Conservation (phyloP, 2,329 filamentous ascomycete species). For the Colletotrichum orchidophilum region DNA sequence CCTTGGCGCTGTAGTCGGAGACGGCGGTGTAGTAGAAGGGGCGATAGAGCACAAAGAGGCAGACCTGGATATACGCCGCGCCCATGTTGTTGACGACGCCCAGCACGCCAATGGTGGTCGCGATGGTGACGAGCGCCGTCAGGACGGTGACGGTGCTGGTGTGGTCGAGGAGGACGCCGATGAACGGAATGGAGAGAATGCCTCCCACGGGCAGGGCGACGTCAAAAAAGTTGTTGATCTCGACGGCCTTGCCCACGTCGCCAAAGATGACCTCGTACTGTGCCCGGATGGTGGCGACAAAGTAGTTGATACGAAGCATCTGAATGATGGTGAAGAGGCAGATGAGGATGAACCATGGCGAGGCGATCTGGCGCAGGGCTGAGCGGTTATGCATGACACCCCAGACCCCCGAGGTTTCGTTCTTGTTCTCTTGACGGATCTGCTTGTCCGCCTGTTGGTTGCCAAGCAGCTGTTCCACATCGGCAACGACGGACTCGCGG, state of each 20-base stretch:
- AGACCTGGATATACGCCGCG: constrained; percentile 80
- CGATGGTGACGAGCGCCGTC: constrained; percentile 72
- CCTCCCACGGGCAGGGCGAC: constrained; percentile 81
- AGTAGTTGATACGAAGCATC: constrained; percentile 90
- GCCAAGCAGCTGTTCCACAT: constrained; percentile 80
- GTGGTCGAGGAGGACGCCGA: constrained; percentile 81
- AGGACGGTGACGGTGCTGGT: constrained; percentile 79
- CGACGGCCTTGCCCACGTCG: constrained; percentile 66
- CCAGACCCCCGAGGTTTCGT: constrained; percentile 81
- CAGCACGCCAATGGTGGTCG: constrained; percentile 79
- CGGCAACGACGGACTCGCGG: constrained; percentile 70
- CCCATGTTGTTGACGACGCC: constrained; percentile 75
- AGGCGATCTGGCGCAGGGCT: constrained; percentile 76
- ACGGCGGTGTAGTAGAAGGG: constrained; percentile 93
- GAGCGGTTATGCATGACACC: constrained; percentile 82
- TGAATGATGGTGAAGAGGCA: constrained; percentile 82
- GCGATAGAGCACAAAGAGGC: constrained; percentile 84
- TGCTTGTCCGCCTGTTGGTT: constrained; percentile 69
- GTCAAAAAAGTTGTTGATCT: constrained; percentile 87
- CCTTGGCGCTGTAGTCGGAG: constrained; percentile 89
- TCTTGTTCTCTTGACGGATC: constrained; percentile 70
- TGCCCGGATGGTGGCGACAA: constrained; percentile 84
- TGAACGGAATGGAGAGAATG: constrained; percentile 86
- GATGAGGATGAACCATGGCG: constrained; percentile 87
- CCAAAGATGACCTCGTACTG: constrained; percentile 83